These are phyloP conservation scores for Blumeria graminis DNA, from an alignment of 2,329 filamentous ascomycete genomes.

Conservation along the genomic window DNA sequence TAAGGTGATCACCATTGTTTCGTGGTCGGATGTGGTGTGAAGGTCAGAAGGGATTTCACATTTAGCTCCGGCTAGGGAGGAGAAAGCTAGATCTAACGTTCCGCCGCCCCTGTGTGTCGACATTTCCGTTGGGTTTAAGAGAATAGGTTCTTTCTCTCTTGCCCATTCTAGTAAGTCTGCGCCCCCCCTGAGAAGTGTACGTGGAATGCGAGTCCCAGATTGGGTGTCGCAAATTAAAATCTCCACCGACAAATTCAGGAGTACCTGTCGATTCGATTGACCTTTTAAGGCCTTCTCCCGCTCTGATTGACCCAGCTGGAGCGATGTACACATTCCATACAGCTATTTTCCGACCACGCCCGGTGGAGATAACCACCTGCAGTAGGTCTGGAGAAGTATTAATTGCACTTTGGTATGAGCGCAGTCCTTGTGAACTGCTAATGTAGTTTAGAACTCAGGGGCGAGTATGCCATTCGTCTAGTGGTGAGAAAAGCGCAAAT, in stretches of 20 bases:
- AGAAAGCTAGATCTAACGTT: constrained; percentile 1
- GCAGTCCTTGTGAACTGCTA: background rate
- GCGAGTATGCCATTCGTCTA: constrained; percentile 1
- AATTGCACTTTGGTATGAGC: background rate
- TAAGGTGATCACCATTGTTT: background rate
- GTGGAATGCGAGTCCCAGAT: background rate
- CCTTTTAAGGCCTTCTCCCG: background rate
- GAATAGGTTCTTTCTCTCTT: background rate
- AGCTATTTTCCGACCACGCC: background rate
- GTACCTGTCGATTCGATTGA: background rate
- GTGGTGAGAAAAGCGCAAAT: background rate
- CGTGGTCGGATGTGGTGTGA: background rate
- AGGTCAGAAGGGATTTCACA: background rate
- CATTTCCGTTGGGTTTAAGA: background rate
- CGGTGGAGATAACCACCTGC: background rate
- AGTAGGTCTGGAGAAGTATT: background rate
- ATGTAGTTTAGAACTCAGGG: background rate
- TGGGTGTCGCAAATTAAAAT: constrained; percentile 1
- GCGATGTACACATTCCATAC: background rate
- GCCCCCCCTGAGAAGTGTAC: background rate
- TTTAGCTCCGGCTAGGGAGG: background rate
- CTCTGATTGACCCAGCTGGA: background rate
- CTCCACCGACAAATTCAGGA: background rate
- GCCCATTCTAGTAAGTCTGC: background rate
- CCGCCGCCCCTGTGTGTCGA: background rate